phyloP scores from a whole-genome alignment of 1,139 yeast genomes.

The Pichia sp. region DNA sequence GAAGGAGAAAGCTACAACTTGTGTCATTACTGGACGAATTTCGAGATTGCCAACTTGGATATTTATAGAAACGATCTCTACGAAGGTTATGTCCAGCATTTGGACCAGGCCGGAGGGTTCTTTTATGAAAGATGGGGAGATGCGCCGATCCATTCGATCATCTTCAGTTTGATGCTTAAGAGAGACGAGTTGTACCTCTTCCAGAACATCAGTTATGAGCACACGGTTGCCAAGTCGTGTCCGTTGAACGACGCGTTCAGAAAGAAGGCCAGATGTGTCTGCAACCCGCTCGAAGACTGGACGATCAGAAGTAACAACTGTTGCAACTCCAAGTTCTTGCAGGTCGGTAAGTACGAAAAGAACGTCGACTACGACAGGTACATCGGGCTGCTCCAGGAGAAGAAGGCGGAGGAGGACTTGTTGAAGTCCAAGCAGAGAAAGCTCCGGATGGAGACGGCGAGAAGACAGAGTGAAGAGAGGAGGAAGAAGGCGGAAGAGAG shows the following conservation, averaged over 20 bases:
- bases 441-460: conserved; percentile 23
- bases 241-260: conserved; percentile 46
- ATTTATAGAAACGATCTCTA: conserved; percentile 52
- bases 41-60: conserved; percentile 54
- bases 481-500: conserved; percentile 29
- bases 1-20: conserved; percentile 48
- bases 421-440: conserved; percentile 18
- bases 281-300: conserved; percentile 47
- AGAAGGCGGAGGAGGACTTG: conserved; percentile 14
- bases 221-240: conserved; percentile 55
- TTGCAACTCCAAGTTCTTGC: conserved; percentile 28
- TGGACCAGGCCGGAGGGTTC: conserved; percentile 57
- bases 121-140: conserved; percentile 69
- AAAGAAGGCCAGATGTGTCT: conserved; percentile 45
- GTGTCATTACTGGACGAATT: conserved; percentile 66
- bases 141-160: conserved; percentile 62
- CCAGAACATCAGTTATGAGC: conserved; percentile 57
- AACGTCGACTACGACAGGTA: conserved; percentile 27
- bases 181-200: conserved; percentile 50
- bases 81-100: conserved; percentile 45
- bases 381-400: conserved; percentile 12
- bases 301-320: conserved; percentile 31
- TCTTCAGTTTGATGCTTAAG: conserved; percentile 49
- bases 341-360: conserved; percentile 21
- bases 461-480: conserved; percentile 26